These are phyloP conservation scores for Gomphus bonarii DNA, from an alignment of 1,284 basidiomycete species.

Conservation along the genomic window DNA sequence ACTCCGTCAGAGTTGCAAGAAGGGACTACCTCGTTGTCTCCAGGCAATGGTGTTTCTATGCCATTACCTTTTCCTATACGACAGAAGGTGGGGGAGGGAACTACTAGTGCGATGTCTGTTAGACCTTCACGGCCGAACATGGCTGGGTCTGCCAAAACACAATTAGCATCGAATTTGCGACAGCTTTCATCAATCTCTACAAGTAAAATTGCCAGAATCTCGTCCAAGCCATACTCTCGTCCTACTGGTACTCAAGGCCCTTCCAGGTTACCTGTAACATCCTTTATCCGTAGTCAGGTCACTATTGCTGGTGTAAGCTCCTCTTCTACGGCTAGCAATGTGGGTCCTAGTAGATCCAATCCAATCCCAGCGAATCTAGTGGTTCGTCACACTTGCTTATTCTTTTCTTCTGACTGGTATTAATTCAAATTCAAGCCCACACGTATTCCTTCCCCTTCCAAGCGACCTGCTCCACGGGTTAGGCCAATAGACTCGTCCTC, in stretches of 20 bases:
- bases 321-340: neutral
- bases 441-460: slow-evolving; percentile 7
- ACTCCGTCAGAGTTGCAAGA: neutral
- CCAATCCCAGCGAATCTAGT: neutral
- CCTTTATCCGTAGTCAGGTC: neutral
- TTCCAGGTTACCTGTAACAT: neutral
- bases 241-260: neutral
- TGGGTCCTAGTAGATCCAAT: neutral
- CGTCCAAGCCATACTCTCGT: neutral
- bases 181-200: neutral
- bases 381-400: neutral
- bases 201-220: neutral
- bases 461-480: neutral
- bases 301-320: neutral
- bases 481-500: neutral
- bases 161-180: neutral
- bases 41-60: neutral
- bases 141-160: neutral
- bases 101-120: neutral
- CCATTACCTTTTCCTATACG: neutral
- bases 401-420: neutral
- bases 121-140: neutral
- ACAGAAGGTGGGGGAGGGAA: neutral
- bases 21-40: neutral
- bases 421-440: slow-evolving; percentile 3